Base-by-base conservation (phyloP, 352 stramenopile genomes). In the Globisporangium echinulatum region DNA sequence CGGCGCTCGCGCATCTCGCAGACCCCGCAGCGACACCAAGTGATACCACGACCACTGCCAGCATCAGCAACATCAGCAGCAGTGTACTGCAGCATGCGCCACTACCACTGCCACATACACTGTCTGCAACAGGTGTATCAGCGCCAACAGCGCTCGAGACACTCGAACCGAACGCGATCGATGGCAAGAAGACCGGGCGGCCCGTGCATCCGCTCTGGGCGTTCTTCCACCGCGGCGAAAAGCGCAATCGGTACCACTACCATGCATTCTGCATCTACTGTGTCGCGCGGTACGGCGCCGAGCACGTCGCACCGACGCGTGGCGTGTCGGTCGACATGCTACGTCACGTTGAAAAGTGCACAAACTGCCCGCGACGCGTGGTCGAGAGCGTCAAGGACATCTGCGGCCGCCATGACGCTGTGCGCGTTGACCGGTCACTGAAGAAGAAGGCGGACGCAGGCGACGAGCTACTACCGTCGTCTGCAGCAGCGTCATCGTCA, bases 171-270 rank as follows among this genome's bases (percentile, higher is more conserved):
- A 54, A 54, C 5, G 38, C 56, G 3, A 36, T 56, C 43, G 60
- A 61, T 17, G 38, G 53, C n/a, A 89, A 90, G 68, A 82, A 82
- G 57, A 92, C 80, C 1, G 85, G 85, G 37, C 71, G 85, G 0
- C 85, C 85, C 7, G 68, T 78, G 56, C 82, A 94, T 56, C 85
- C 85, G 58, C 70, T 91, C 0, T 92, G 85, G 85, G 74, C 74
- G 33, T 81, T 92, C 56, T 94, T 92, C 68, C 77, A 92, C 57
- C 85, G 85, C 48, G 85, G 85, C 39, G 82, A 89, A 66, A 94
- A 94, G 71, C 80, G 82, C 19, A 94, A 94, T 49, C 77, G 82
- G 19, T 91, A 90, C 63, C 85, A 94, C 51, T 91, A 94, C 68
- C 85, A 92, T 56, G 79, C 85, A 39, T 94, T 85, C 59, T 94